These are phyloP conservation scores for Aquilaria malaccensis DNA, from an alignment of 345 rosid genomes.

Conservation along the genomic window DNA sequence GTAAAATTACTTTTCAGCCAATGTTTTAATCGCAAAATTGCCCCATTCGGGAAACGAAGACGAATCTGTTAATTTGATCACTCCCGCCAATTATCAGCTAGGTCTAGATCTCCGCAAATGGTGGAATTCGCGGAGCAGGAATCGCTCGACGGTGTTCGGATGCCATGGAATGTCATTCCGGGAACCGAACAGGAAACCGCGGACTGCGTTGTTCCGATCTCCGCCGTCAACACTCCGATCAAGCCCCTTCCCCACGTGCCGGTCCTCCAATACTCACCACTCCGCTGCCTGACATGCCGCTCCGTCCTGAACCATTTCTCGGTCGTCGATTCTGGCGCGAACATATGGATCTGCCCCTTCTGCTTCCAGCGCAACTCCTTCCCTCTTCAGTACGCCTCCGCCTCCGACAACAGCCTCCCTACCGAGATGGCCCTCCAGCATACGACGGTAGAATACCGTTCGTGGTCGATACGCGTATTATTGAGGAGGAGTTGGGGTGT, in stretches of 20 bases:
- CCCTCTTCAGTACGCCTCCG: slow-evolving; percentile 56
- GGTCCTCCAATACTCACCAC: slow-evolving; percentile 64
- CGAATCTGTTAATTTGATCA: too few species aligned
- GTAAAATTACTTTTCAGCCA: too few species aligned
- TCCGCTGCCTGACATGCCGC: slow-evolving; percentile 81
- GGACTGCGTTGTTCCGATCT: slow-evolving; percentile 62
- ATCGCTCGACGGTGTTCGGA: slow-evolving; percentile 55
- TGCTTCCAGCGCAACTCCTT: slow-evolving; percentile 80
- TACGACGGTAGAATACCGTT: slow-evolving; percentile 79
- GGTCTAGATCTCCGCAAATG: slow-evolving; percentile 13
- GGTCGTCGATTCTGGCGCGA: slow-evolving; percentile 70
- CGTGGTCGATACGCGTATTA: slow-evolving; percentile 67
- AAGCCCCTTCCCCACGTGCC: slow-evolving; percentile 46
- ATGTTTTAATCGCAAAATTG: too few species aligned
- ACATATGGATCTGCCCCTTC: slow-evolving; percentile 80
- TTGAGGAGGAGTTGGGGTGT: slow-evolving; percentile 69
- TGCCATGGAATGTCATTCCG: slow-evolving; percentile 83
- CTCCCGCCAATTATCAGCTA: too few species aligned
- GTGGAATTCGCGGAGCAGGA: slow-evolving; percentile 54
- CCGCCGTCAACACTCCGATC: slow-evolving; percentile 68
- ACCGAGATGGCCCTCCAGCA: slow-evolving; percentile 77
- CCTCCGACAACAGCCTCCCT: slow-evolving; percentile 60
- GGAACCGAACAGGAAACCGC: slow-evolving; percentile 48
- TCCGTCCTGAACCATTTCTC: slow-evolving; percentile 75
- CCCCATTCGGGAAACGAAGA: too few species aligned